These are phyloP conservation scores for Glycyrrhiza uralensis DNA, from an alignment of 306 rosid genomes.

Conservation along the genomic window DNA sequence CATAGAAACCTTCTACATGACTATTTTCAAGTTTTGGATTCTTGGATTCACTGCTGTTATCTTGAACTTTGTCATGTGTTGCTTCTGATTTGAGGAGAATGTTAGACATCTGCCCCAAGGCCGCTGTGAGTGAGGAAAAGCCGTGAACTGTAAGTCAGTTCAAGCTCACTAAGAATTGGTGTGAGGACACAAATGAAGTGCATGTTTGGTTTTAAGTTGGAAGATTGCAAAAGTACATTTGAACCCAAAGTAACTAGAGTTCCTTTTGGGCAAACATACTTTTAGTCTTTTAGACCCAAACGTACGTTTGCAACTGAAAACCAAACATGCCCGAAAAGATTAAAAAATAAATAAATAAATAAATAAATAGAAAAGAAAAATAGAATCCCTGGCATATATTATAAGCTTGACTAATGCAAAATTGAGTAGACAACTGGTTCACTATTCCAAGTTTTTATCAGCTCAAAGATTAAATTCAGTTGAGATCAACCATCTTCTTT, in stretches of 20 bases:
- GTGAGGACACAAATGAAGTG: conserved; percentile 12
- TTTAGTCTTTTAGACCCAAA: too few relatives aligned
- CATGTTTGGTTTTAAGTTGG: too few relatives aligned
- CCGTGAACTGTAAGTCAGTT: conserved; percentile 33
- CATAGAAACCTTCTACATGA: conserved; percentile 61
- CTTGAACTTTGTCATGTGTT: conserved; percentile 34
- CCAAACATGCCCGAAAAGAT: too few relatives aligned
- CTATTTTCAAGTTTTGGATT: conserved; percentile 38
- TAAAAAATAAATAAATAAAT: not conserved
- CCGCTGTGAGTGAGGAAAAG: conserved; percentile 48
- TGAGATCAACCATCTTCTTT: conserved; percentile 3
- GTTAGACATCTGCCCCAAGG: conserved; percentile 55
- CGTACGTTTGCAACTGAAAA: too few relatives aligned
- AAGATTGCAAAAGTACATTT: too few relatives aligned
- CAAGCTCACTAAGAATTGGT: conserved; percentile 22
- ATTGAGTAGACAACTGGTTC: conserved; percentile 13
- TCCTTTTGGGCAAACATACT: too few relatives aligned
- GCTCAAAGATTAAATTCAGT: not conserved
- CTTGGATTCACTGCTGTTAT: conserved; percentile 33
- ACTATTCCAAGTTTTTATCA: not conserved
- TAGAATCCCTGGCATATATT: not conserved
- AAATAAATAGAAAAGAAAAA: conserved; percentile 3
- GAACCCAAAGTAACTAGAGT: too few relatives aligned
- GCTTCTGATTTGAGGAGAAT: conserved; percentile 47
- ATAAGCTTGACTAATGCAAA: conserved; percentile 13